Percentiles rank a stretch among this genome's conserved stretches.
These are phyloP conservation scores for Aspergillus sp. DNA, from an alignment of 2,329 filamentous ascomycete genomes.

Conservation along the genomic window DNA sequence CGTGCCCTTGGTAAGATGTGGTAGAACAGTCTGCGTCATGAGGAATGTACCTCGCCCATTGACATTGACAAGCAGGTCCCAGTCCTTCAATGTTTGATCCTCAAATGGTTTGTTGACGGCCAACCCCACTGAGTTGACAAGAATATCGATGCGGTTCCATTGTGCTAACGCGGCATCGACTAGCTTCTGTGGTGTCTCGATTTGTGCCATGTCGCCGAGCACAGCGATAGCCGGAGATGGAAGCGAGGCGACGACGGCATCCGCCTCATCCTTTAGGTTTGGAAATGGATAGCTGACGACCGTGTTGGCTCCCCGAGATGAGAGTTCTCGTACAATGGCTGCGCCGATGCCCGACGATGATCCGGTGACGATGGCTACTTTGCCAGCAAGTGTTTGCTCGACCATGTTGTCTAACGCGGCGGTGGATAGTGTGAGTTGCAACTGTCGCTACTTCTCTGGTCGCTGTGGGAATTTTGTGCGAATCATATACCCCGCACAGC, in stretches of 20 bases:
- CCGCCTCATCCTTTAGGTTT: conserved; percentile 30
- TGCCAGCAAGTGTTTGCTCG: conserved; percentile 14
- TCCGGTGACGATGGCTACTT: conserved; percentile 33
- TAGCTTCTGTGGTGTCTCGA: conserved; percentile 41
- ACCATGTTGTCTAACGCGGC: not conserved
- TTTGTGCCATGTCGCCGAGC: conserved; percentile 48
- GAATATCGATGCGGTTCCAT: conserved; percentile 47
- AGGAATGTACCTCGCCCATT: conserved; percentile 30
- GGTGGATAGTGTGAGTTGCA: too few species aligned
- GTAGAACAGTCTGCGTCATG: conserved; percentile 36
- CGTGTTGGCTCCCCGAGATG: conserved; percentile 52
- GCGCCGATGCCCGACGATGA: conserved; percentile 31
- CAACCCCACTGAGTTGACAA: conserved; percentile 29
- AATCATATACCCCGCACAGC: too few species aligned
- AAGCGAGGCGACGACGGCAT: conserved; percentile 34
- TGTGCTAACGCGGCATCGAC: conserved; percentile 41
- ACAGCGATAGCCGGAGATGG: conserved; percentile 42
- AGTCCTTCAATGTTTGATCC: conserved; percentile 36
- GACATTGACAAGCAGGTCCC: conserved; percentile 29
- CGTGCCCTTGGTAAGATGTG: conserved; percentile 41
- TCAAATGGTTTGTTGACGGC: conserved; percentile 46
- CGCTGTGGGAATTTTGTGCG: too few species aligned
- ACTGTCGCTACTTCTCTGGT: too few species aligned
- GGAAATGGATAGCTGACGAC: conserved; percentile 56
- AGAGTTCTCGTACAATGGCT: conserved; percentile 42